Evolutionary conservation across 345 rosid genomes (phyloP).

Genomic region (Populus ilicifolia): DNA sequence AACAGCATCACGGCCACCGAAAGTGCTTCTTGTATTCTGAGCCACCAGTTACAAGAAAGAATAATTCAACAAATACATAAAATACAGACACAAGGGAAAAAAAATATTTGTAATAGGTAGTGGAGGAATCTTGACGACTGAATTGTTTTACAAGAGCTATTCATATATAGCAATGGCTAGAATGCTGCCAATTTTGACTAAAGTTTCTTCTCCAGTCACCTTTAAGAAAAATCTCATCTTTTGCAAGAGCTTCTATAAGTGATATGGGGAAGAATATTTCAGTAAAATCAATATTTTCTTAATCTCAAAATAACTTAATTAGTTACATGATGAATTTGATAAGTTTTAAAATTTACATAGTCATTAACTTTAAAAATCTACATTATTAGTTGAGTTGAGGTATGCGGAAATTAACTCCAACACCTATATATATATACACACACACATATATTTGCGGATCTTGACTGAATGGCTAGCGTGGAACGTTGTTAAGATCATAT

Average conservation of each 20-base stretch:
- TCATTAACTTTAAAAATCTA: no score
- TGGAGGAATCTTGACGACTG: neutral
- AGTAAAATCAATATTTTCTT: neutral
- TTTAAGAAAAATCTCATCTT: neutral
- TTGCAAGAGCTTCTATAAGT: neutral
- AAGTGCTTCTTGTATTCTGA: neutral
- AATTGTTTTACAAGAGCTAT: neutral
- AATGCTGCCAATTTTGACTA: neutral
- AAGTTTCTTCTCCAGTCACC: neutral
- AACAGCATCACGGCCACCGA: neutral
- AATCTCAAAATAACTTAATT: no score
- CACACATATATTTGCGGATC: neutral
- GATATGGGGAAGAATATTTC: neutral
- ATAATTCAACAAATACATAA: neutral
- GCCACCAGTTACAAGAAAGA: neutral
- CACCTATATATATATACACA: no score
- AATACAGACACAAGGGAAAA: neutral
- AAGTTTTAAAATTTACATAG: no score
- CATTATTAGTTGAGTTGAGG: no score
- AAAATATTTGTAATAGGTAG: neutral
- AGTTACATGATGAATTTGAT: no score
- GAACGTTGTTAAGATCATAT: neutral
- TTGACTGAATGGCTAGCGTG: neutral
- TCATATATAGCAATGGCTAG: neutral
- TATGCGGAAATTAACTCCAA: no score